Evolutionary conservation across 768 basidiomycete genomes (phyloP).

Genomic region (Astraeus odoratus): DNA sequence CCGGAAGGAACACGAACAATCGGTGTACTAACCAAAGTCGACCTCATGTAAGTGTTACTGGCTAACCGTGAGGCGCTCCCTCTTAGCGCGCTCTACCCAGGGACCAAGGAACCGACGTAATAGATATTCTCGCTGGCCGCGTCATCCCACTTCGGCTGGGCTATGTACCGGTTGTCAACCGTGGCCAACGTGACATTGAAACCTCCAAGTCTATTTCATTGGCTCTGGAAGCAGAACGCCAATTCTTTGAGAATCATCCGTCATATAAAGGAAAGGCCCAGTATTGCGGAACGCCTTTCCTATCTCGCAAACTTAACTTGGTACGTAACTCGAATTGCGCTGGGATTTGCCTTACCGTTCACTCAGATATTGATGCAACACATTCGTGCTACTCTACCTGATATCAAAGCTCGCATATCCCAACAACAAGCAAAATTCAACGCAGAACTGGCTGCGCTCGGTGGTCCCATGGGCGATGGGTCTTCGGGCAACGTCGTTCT

Average conservation of each 20-base stretch:
- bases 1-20: slow-evolving; percentile 96
- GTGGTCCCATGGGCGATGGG: slow-evolving; percentile 79
- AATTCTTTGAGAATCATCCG: slow-evolving; percentile 91
- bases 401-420: slow-evolving; percentile 95
- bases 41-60: slow-evolving; percentile 73
- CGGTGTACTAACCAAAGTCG: slow-evolving; percentile 97
- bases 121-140: slow-evolving; percentile 96
- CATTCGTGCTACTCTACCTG: slow-evolving; percentile 94
- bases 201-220: slow-evolving; percentile 72
- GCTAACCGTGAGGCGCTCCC: background rate
- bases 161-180: slow-evolving; percentile 98
- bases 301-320: slow-evolving; percentile 92
- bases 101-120: slow-evolving; percentile 97
- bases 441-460: slow-evolving; percentile 74
- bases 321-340: slow-evolving; percentile 34
- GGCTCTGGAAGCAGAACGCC: slow-evolving; percentile 84
- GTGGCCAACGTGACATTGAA: slow-evolving; percentile 97
- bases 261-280: slow-evolving; percentile 92
- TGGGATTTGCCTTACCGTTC: slow-evolving; percentile 1
- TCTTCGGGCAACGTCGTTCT: slow-evolving; percentile 90
- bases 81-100: slow-evolving; percentile 35
- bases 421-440: slow-evolving; percentile 86
- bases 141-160: slow-evolving; percentile 94
- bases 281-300: slow-evolving; percentile 96
- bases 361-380: slow-evolving; percentile 96